Conservation (phyloP, 2,329 filamentous ascomycete genomes). For the Ophiostoma quercus region DNA sequence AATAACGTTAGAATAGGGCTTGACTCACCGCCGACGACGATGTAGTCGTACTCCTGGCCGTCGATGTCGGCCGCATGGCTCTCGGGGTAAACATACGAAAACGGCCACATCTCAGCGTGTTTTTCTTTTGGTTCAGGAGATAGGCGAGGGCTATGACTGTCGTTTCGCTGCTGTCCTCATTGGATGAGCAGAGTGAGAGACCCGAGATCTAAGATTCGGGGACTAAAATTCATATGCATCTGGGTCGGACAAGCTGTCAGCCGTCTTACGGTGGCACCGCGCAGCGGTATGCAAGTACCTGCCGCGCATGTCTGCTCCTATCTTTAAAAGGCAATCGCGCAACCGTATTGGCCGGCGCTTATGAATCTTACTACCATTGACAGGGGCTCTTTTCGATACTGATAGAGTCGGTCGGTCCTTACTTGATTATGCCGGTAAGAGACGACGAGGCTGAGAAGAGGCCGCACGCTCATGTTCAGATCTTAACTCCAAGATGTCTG, state of each 20-base stretch:
- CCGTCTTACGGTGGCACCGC: neutral
- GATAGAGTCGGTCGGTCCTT: no score
- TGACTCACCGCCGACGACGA: slow-evolving; percentile 40
- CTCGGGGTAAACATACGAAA: slow-evolving; percentile 30
- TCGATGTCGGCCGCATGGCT: slow-evolving; percentile 28
- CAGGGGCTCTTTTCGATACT: neutral
- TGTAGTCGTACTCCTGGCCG: slow-evolving; percentile 39
- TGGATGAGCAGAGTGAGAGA: neutral
- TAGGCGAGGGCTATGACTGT: neutral
- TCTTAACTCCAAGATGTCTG: no score
- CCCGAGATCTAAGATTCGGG: neutral
- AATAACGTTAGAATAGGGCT: neutral
- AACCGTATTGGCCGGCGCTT: neutral
- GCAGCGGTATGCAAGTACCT: neutral
- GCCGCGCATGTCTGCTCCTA: neutral
- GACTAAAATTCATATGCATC: neutral
- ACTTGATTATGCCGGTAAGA: no score
- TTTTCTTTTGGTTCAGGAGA: neutral
- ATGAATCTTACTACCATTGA: neutral
- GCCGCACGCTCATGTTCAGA: neutral
- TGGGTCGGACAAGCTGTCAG: neutral
- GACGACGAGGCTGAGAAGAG: neutral
- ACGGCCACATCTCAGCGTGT: slow-evolving; percentile 29
- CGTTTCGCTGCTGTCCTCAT: neutral
- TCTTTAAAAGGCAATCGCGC: neutral